Base-by-base conservation (phyloP, 2,329 filamentous ascomycete genomes). In the Dothistroma septosporum region DNA sequence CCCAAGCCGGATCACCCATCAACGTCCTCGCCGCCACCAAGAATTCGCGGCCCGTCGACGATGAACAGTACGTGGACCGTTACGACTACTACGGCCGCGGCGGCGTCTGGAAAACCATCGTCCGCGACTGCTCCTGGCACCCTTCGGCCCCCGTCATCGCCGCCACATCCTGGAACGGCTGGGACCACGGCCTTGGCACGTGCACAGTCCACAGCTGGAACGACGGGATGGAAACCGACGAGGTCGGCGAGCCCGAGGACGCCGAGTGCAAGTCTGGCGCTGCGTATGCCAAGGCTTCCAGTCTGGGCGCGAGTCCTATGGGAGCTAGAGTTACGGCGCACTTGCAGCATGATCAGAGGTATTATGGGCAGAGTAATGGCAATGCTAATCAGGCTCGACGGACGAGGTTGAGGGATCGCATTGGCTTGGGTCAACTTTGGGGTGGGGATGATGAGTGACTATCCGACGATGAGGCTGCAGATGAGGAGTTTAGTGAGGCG, bases 111-210 rank as follows among this genome's bases (percentile, higher is more conserved):
- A 83, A 83, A 64, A 91, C 91, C 0, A 90, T 90, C 66, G 90
- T 96, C 21, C 82, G 92, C 35, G 92, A 97, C 79, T 91, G 89
- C 22, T 91, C 88, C 71, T 96, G 92, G 92, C 92, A 96, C 77
- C 92, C 92, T 0, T 88, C 83, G 65, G 90, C 89, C 1, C 91
- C 92, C 0, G 81, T 96, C 46, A 80, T 97, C 64, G 92, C 86
- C 90, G 91, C 91, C 44, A 94, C 91, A 9, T 86, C 87, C 0
- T 91, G 90, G 87, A 92, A 92, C 66, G 90, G 90, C 22, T 89
- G 86, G 76, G 87, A 86, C 53, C 86, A 88, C 74, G 82, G 85
- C 0, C 81, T 84, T 16, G 90, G 90, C 12, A 93, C 90, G 1
- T 91, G 89, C 64, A 88, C 88, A 0, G 74, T 93, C 19, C 91